Evolutionary conservation across 108 stramenopile genomes (phyloP).

Genomic region (Skeletonema marinoi): DNA sequence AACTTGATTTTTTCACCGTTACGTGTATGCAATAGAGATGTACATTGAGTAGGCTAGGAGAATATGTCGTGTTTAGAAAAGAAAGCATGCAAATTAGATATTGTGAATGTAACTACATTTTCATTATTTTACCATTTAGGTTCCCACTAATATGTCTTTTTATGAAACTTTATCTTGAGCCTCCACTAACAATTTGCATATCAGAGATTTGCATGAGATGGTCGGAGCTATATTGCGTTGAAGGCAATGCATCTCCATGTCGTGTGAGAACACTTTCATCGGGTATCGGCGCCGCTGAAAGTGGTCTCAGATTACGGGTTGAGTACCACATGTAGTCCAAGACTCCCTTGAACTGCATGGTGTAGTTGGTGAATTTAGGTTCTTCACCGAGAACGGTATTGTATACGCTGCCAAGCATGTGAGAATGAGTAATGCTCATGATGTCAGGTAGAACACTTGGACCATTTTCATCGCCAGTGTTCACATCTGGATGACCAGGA

Average conservation of each 20-base stretch:
- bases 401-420: slow-evolving; percentile 93
- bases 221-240: slow-evolving; percentile 93
- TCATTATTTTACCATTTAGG: neutral
- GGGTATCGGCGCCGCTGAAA: slow-evolving; percentile 89
- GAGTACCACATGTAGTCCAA: slow-evolving; percentile 98
- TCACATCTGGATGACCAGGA: slow-evolving; percentile 91
- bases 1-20: neutral
- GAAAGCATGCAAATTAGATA: no score
- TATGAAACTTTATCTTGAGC: slow-evolving; percentile 19
- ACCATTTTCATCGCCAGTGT: slow-evolving; percentile 61
- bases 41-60: neutral
- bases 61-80: no score
- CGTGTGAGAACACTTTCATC: slow-evolving; percentile 72
- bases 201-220: slow-evolving; percentile 96
- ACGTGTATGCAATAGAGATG: neutral
- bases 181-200: slow-evolving; percentile 81
- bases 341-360: slow-evolving; percentile 88
- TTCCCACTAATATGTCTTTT: neutral
- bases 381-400: slow-evolving; percentile 91
- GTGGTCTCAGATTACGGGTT: slow-evolving; percentile 79
- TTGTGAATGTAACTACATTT: neutral
- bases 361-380: slow-evolving; percentile 96
- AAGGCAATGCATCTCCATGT: slow-evolving; percentile 92
- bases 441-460: slow-evolving; percentile 88
- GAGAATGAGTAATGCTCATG: slow-evolving; percentile 89